Evolutionary conservation across 192 early-diverging fungal genomes (phyloP).

Genomic region (Gorgonomyces haynaldii): DNA sequence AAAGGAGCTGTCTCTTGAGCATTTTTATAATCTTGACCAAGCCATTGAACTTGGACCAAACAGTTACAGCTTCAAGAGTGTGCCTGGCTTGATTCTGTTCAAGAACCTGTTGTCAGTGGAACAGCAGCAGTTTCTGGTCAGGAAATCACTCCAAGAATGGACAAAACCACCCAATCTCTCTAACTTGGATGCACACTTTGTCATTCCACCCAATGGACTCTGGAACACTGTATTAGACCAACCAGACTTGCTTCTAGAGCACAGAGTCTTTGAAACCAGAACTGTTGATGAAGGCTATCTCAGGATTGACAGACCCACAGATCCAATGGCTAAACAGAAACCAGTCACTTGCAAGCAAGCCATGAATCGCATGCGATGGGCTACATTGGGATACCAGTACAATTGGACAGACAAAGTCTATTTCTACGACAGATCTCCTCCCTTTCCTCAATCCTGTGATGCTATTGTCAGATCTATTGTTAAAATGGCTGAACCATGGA

Average conservation of each 20-base stretch:
- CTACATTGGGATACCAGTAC: conserved; percentile 36
- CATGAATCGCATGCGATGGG: conserved; percentile 28
- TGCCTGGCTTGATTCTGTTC: conserved; percentile 67
- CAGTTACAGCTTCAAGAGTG: conserved; percentile 20
- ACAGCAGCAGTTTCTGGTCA: conserved; percentile 58
- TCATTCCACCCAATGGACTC: conserved; percentile 45
- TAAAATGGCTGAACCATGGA: conserved; percentile 40
- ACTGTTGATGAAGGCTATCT: background rate
- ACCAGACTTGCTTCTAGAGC: too few species aligned
- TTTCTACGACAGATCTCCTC: conserved; percentile 47
- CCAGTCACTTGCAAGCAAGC: conserved; percentile 13
- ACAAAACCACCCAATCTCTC: conserved; percentile 66
- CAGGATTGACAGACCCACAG: conserved; percentile 30
- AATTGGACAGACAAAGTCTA: conserved; percentile 64
- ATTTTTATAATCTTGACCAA: conserved; percentile 1
- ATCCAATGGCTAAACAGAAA: conserved; percentile 13
- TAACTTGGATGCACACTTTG: conserved; percentile 84
- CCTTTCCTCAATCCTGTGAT: conserved; percentile 59
- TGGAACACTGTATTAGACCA: too few species aligned
- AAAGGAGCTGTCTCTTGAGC: conserved; percentile 12
- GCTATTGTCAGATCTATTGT: conserved; percentile 56
- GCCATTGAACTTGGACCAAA: background rate
- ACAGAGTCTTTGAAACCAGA: background rate
- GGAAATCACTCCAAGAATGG: conserved; percentile 65
- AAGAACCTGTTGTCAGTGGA: conserved; percentile 60